Percentiles rank a stretch among this genome's conserved stretches.
phyloP scores from a whole-genome alignment of 169 alveolate species.

The Fabrea salina region DNA sequence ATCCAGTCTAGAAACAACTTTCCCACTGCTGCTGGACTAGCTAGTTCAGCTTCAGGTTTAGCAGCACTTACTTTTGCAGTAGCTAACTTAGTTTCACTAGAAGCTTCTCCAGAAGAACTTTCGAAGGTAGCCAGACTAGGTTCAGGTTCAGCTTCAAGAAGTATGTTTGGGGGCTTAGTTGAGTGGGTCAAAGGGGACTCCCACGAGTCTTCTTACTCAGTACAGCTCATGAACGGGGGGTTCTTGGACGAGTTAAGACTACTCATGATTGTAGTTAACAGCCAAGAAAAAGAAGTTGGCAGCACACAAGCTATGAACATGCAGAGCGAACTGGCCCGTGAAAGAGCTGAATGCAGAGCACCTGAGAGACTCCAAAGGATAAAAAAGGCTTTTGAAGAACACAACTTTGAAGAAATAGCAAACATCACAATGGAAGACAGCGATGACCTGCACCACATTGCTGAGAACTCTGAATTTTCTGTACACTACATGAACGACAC shows the following conservation, averaged over 20 bases:
- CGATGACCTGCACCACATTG: conserved; percentile 74
- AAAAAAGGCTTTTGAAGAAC: conserved; percentile 46
- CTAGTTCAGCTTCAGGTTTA: conserved; percentile 79
- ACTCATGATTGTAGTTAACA: conserved; percentile 39
- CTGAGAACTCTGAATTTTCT: conserved; percentile 68
- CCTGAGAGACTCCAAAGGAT: conserved; percentile 47
- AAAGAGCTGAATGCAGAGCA: conserved; percentile 50
- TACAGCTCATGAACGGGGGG: not conserved
- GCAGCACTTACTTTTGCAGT: conserved; percentile 71
- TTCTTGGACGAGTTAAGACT: conserved; percentile 29
- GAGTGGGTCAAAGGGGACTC: conserved; percentile 66
- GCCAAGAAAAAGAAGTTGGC: conserved; percentile 60
- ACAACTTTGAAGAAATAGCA: conserved; percentile 56
- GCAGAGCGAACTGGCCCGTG: conserved; percentile 56
- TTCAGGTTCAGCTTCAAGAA: conserved; percentile 83
- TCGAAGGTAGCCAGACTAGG: conserved; percentile 78
- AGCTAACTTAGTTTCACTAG: conserved; percentile 45
- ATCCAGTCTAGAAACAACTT: conserved; percentile 62
- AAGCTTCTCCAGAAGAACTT: conserved; percentile 26
- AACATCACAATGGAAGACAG: conserved; percentile 71
- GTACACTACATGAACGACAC: conserved; percentile 74
- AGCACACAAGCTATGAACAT: conserved; percentile 77
- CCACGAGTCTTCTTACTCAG: not conserved
- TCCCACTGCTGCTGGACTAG: conserved; percentile 86
- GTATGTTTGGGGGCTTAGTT: conserved; percentile 76